These are phyloP conservation scores for Spergularia bocconei DNA, from an alignment of 148 eudicot species.

Conservation along the genomic window DNA sequence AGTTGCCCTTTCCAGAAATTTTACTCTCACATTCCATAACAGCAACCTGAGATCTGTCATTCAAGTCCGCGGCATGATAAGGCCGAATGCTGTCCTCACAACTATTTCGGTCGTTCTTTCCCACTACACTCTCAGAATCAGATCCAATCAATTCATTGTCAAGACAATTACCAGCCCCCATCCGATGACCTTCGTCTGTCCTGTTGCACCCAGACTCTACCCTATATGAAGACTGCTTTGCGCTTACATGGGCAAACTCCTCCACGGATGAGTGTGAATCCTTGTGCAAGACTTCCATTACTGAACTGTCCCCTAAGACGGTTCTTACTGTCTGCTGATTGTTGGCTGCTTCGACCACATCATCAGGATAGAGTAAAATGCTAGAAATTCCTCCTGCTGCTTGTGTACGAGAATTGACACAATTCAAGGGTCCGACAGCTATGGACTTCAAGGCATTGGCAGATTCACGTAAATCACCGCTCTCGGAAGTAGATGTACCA, in stretches of 20 bases:
- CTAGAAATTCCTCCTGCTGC: slow-evolving; percentile 19
- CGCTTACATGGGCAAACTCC: slow-evolving; percentile 8
- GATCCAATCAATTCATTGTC: slow-evolving; percentile 18
- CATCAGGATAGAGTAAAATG: slow-evolving; percentile 13
- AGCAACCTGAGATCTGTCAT: slow-evolving; percentile 19
- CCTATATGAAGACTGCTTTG: slow-evolving; percentile 17
- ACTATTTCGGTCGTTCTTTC: slow-evolving; percentile 14
- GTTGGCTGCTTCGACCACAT: slow-evolving; percentile 12
- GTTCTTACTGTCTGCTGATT: slow-evolving; percentile 21
- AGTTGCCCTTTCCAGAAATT: slow-evolving; percentile 22
- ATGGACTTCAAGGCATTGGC: slow-evolving; percentile 13
- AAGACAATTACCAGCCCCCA: slow-evolving; percentile 13
- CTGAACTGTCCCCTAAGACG: slow-evolving; percentile 24
- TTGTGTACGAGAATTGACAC: slow-evolving; percentile 4
- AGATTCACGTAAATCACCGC: slow-evolving; percentile 28
- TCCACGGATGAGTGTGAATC: slow-evolving; percentile 17
- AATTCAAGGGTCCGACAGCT: slow-evolving; percentile 23
- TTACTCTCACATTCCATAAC: slow-evolving; percentile 28
- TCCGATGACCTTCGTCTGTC: slow-evolving; percentile 24
- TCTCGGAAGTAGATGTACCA: slow-evolving; percentile 24
- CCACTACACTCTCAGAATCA: slow-evolving; percentile 26
- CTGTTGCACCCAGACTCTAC: slow-evolving; percentile 19
- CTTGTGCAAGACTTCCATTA: slow-evolving; percentile 10
- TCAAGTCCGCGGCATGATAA: slow-evolving; percentile 18
- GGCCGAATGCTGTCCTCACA: slow-evolving; percentile 15